phyloP scores from a whole-genome alignment of 495 filamentous ascomycete genomes.

The Podospora conica region DNA sequence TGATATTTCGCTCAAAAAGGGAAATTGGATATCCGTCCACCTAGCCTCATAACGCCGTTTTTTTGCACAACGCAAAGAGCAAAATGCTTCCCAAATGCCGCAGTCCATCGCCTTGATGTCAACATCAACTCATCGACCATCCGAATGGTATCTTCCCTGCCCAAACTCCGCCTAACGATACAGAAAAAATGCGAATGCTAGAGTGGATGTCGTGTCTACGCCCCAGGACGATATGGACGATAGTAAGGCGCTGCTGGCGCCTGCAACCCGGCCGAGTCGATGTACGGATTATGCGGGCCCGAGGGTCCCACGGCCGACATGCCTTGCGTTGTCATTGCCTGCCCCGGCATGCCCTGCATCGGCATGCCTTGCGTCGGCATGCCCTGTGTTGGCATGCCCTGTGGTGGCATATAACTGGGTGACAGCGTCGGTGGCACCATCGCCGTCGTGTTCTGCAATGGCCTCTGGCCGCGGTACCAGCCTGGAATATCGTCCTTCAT shows the following conservation, averaged over 20 bases:
- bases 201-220: background rate
- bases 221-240: constrained; percentile 15
- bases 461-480: constrained; percentile 28
- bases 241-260: constrained; percentile 17
- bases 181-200: background rate
- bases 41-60: background rate
- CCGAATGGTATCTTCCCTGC: background rate
- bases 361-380: background rate
- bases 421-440: constrained; percentile 10
- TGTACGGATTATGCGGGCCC: constrained; percentile 2
- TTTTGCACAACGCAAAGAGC: background rate
- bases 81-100: background rate
- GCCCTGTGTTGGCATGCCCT: background rate
- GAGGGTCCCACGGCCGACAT: background rate
- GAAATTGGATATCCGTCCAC: background rate
- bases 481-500: constrained; percentile 22
- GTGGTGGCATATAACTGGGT: background rate
- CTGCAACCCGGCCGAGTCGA: constrained; percentile 5
- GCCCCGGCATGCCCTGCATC: background rate
- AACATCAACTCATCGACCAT: background rate
- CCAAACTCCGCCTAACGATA: background rate
- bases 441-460: background rate
- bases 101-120: background rate
- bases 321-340: too few species aligned
- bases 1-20: background rate